Percentiles rank a stretch among this genome's conserved stretches.
These are phyloP conservation scores for Neurospora terricola DNA, from an alignment of 495 filamentous ascomycete genomes.

Conservation along the genomic window DNA sequence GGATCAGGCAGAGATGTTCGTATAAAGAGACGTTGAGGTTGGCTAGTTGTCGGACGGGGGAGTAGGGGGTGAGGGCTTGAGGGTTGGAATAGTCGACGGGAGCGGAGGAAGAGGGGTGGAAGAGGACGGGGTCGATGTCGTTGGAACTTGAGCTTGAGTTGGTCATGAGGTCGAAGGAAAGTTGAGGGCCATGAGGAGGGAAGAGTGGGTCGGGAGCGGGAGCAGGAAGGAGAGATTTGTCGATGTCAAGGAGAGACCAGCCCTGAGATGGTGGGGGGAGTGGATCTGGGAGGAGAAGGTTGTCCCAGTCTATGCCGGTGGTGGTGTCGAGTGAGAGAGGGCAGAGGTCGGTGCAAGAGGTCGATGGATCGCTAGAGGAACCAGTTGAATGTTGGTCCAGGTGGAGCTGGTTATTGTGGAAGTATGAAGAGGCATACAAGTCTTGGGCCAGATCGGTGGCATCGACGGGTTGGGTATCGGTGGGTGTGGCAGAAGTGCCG, in stretches of 20 bases:
- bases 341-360: background rate
- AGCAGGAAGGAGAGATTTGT: background rate
- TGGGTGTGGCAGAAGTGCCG: background rate
- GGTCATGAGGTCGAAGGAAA: background rate
- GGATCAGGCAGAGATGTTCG: constrained; percentile 1
- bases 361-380: background rate
- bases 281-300: background rate
- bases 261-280: background rate
- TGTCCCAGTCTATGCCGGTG: background rate
- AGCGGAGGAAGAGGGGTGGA: background rate
- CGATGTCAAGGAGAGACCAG: background rate
- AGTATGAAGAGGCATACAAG: background rate
- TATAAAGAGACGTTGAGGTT: constrained; percentile 4
- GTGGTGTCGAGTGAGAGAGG: background rate
- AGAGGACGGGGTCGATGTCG: background rate
- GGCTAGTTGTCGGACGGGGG: constrained; percentile 2
- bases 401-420: background rate
- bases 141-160: background rate
- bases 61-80: background rate
- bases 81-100: background rate
- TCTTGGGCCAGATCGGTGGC: background rate
- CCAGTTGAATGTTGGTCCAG: background rate
- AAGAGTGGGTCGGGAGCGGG: background rate
- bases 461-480: background rate
- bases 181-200: background rate